Evolutionary conservation across 345 rosid species (phyloP).

Genomic region (Populus alba): DNA sequence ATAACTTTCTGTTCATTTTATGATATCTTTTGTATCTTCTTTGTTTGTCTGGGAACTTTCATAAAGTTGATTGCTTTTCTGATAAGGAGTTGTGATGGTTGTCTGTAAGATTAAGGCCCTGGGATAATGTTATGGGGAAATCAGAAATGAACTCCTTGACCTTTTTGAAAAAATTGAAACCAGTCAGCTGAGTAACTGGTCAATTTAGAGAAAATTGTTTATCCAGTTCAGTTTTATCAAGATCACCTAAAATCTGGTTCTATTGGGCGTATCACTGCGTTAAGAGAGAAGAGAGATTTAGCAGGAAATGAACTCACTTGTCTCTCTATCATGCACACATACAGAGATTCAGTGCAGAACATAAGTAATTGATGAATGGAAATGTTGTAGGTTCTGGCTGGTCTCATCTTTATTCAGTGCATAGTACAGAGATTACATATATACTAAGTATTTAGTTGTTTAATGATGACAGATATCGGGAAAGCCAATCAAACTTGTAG

Average conservation of each 20-base stretch:
- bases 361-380: not conserved
- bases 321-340: not conserved
- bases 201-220: not conserved
- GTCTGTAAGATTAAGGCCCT: not conserved
- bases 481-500: constrained; percentile 93
- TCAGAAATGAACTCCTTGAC: not conserved
- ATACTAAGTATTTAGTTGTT: constrained; percentile 5
- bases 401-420: not conserved
- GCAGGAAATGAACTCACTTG: not conserved
- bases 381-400: not conserved
- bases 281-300: not conserved
- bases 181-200: not conserved
- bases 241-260: not conserved
- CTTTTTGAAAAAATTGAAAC: not conserved
- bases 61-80: not conserved
- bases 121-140: not conserved
- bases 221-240: not conserved
- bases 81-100: not conserved
- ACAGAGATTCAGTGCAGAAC: not conserved
- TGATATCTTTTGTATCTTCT: too few species aligned
- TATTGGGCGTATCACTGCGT: not conserved
- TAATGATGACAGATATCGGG: constrained; percentile 70
- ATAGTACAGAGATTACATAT: not conserved
- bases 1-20: not conserved
- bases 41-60: not conserved